A percentile compares a stretch with the other conserved stretches of the same genome.
phyloP scores from a whole-genome alignment of 2,329 filamentous ascomycete genomes.

The Thermoascus crustaceus region DNA sequence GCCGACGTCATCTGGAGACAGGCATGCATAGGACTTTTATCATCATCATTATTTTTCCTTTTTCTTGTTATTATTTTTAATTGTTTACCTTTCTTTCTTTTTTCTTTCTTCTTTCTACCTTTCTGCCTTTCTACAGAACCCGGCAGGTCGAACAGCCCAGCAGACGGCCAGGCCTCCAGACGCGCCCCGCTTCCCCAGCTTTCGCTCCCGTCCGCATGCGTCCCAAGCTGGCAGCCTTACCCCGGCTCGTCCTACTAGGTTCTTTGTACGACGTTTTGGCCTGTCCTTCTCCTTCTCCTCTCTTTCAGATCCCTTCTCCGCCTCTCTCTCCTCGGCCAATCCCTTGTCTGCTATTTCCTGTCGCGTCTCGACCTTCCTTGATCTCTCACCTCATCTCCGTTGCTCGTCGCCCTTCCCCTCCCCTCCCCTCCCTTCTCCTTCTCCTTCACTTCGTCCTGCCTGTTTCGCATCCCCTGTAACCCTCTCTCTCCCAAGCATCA shows the following conservation, averaged over 20 bases:
- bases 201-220: conserved; percentile 5
- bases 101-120: conserved; percentile 2
- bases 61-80: conserved; percentile 8
- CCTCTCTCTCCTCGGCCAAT: conserved; percentile 5
- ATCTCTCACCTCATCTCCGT: conserved; percentile 6
- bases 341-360: conserved; percentile 3
- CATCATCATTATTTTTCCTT: conserved; percentile 12
- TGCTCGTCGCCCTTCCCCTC: conserved; percentile 7
- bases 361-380: no score
- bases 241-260: no score
- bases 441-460: conserved; percentile 4
- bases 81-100: conserved; percentile 2
- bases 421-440: conserved; percentile 8
- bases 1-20: no score
- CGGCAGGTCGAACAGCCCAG: neutral
- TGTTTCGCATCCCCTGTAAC: no score
- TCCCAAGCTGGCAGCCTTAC: neutral
- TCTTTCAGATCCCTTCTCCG: conserved; percentile 7
- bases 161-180: neutral
- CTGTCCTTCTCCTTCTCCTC: conserved; percentile 5
- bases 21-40: no score
- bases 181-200: conserved; percentile 1
- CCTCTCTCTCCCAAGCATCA: no score
- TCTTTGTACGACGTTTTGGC: conserved; percentile 16
- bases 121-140: neutral